phyloP scores from a whole-genome alignment of 768 basidiomycete genomes.

The Termitomyces sp. region DNA sequence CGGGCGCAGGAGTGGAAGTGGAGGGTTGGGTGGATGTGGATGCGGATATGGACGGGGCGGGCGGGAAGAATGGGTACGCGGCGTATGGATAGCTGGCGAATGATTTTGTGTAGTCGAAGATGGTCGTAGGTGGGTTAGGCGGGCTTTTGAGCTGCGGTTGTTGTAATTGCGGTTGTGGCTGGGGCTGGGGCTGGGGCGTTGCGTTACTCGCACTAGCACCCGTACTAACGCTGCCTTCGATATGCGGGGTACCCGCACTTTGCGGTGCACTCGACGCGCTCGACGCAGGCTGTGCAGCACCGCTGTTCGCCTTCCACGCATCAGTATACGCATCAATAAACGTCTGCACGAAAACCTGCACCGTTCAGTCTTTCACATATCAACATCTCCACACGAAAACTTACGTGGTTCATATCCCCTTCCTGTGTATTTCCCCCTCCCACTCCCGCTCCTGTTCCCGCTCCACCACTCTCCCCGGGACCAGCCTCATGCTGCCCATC shows the following conservation, averaged over 20 bases:
- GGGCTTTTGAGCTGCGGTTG: constrained; percentile 17
- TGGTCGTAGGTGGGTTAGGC: constrained; percentile 23
- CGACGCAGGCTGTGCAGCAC: constrained; percentile 27
- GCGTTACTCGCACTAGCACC: constrained; percentile 1
- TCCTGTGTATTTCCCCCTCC: background rate
- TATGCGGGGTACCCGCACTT: background rate
- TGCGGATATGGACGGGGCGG: background rate
- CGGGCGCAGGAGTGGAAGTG: background rate
- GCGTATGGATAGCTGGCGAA: constrained; percentile 15
- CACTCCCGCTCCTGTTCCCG: background rate
- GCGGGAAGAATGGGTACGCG: constrained; percentile 18
- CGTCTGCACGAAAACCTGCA: constrained; percentile 30
- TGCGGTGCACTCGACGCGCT: background rate
- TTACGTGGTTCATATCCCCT: constrained; percentile 6
- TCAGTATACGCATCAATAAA: constrained; percentile 54
- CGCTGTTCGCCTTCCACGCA: constrained; percentile 63
- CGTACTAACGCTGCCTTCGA: constrained; percentile 1
- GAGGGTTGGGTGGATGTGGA: background rate
- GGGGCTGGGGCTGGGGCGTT: constrained; percentile 1
- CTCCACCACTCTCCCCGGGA: background rate
- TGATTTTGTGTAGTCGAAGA: constrained; percentile 21
- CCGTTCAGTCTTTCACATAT: constrained; percentile 1
- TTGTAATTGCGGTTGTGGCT: constrained; percentile 9
- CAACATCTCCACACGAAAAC: background rate
- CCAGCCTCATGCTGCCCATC: background rate